Evolutionary conservation across 352 stramenopile genomes (phyloP), one percentile per base, ranked within the genome.

Genomic region (Phytophthora multivora): DNA sequence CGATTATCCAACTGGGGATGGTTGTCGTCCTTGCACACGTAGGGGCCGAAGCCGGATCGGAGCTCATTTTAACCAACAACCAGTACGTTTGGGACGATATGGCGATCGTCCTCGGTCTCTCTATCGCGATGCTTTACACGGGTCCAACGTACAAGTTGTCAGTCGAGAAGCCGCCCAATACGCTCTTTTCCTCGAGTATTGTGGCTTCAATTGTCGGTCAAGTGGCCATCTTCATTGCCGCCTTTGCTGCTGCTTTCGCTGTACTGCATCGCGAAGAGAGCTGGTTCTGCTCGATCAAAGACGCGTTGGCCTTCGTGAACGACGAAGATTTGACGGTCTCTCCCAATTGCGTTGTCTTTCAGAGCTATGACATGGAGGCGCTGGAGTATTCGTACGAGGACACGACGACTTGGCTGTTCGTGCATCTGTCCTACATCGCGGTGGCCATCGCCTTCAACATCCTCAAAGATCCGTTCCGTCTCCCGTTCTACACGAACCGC

Each of bases 11-110:
- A 57, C 63, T 88, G 6, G 71, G 51, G 0, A 77, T 81, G 72
- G 63, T 63, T 11, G 58, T 63, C 3, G 74, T 77, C 1, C 45
- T 84, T 8, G 62, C 66, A 1, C 58, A 74, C 10, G 51, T 78
- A 5, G 60, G 60, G 16, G 35, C 60, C 18, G 13, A 28, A 26
- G 45, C 46, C 18, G 62, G 33, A 21, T 19, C 28, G 2, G 58
- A 78, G 25, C 48, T 80, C 10, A 52, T 79, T 40, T 38, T 88
- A 12, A 77, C 76, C n/a, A 86, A 89, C 64, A 88, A 86, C 49
- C 80, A 89, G 54, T 84, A 76, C 52, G 45, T 86, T 0, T 89
- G 75, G 73, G 77, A 89, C 41, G 80, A 89, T 42, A 46, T 88
- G 38, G 71, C 51, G 2, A 86, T 87, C 21, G 75, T 86, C 13